phyloP scores from a whole-genome alignment of 306 rosid genomes.

The Lathyrus oleraceus region DNA sequence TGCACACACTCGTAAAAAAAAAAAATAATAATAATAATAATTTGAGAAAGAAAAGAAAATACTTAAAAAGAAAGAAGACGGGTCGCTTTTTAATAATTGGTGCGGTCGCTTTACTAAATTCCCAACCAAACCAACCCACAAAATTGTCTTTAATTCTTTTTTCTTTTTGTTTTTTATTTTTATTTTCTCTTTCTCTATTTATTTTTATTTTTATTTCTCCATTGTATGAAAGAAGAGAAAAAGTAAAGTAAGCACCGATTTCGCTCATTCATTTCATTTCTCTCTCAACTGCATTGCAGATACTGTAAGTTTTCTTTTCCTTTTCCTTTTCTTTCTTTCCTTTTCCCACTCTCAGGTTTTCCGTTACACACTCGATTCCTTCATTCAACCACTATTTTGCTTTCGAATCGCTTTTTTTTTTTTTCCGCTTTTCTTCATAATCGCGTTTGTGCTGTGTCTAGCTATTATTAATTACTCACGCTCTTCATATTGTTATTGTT shows the following conservation, averaged over 20 bases:
- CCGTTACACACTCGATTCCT: constrained; percentile 40
- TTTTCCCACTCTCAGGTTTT: constrained; percentile 16
- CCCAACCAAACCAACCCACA: constrained; percentile 38
- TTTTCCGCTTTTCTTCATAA: neutral
- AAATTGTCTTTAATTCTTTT: constrained; percentile 27
- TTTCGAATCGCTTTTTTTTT: neutral
- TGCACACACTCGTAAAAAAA: too few species aligned
- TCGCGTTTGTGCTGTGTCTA: neutral
- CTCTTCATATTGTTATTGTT: neutral
- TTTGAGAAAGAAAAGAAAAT: neutral
- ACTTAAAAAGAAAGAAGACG: neutral
- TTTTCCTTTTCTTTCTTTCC: constrained; percentile 11
- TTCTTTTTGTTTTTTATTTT: neutral
- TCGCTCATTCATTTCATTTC: constrained; percentile 14
- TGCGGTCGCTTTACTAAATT: constrained; percentile 49
- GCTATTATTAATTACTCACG: constrained; percentile 1
- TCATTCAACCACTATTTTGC: neutral
- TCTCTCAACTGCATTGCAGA: constrained; percentile 34
- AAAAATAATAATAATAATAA: neutral
- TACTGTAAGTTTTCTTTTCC: constrained; percentile 44
- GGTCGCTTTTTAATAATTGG: constrained; percentile 44
- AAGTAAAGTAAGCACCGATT: constrained; percentile 27
- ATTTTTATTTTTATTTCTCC: neutral
- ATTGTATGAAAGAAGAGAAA: neutral
- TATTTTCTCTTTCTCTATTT: neutral